Evolutionary conservation across 257 asterid genomes (phyloP).

Genomic region (Penstemon newberryi): DNA sequence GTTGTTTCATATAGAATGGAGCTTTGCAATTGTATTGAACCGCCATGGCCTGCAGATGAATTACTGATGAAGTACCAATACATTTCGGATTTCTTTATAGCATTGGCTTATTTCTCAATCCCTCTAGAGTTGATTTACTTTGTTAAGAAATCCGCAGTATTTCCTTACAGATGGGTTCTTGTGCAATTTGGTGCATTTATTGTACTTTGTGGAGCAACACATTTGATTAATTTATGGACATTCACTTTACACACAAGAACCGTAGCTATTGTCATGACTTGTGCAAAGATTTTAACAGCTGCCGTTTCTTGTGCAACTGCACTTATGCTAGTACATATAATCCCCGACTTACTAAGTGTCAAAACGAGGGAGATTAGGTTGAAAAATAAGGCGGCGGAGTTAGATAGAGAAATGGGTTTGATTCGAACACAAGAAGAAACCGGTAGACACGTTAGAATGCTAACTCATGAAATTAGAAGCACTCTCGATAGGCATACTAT

Average conservation of each 20-base stretch:
- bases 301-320: constrained; percentile 97
- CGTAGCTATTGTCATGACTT: constrained; percentile 86
- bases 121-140: constrained; percentile 93
- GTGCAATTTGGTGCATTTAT: constrained; percentile 99
- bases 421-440: constrained; percentile 96
- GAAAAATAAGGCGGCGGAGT: constrained; percentile 92
- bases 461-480: constrained; percentile 96
- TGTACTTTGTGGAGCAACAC: constrained; percentile 98
- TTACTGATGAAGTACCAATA: constrained; percentile 93
- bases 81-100: constrained; percentile 94
- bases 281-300: constrained; percentile 79
- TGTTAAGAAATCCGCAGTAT: constrained; percentile 93
- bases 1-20: constrained; percentile 49
- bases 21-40: constrained; percentile 84
- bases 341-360: constrained; percentile 91
- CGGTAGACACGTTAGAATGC: constrained; percentile 94
- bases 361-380: constrained; percentile 87
- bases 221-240: constrained; percentile 90
- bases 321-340: constrained; percentile 90
- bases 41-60: constrained; percentile 91
- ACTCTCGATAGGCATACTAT: constrained; percentile 95
- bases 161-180: constrained; percentile 97
- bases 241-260: constrained; percentile 77
- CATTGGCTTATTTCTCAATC: constrained; percentile 97
- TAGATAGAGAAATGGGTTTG: constrained; percentile 96